Evolutionary conservation across 2,329 filamentous ascomycete genomes (phyloP), one percentile per base, ranked within the genome.

Genomic region (Westerdykella ornata): DNA sequence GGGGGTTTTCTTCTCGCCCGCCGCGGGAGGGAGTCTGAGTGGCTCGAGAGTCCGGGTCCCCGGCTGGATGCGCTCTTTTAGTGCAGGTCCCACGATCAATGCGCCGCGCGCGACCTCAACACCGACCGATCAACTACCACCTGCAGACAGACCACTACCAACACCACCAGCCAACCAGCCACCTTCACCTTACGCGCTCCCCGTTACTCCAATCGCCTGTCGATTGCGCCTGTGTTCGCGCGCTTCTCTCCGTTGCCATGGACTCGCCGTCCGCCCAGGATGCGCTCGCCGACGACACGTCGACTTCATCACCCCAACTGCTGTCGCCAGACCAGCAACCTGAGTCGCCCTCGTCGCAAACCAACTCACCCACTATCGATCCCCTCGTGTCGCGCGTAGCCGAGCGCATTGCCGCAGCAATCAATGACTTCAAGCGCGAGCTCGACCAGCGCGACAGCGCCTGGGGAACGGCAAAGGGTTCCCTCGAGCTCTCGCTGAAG

Each of bases 341-440:
- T n/a, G 13, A 41, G 18, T 49, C 44, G 29, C 47, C 47, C 19
- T 35, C 34, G n/a, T 26, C 46, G 18, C 37, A 43, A 15, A 37
- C 36, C 35, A 38, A 37, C 29, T 31, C 35, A 37, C 33, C 38
- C 33, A 43, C 38, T 32, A 45, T 44, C 37, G 47, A 54, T 40
- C 41, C 51, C 22, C 48, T 57, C 36, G 44, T 55, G 39, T 44
- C 48, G 36, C 41, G 47, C 38, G 48, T 52, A 18, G 52, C 52
- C 12, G 39, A 40, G 19, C 52, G 26, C 36, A 52, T 56, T 26
- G 46, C 50, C 28, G 44, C 47, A 40, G 57, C 55, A 45, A 57
- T 62, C 40, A 53, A 51, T 43, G 44, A 52, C 45, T 49, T 60
- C 41, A 53, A 53, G 42, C 53, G 52, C 41, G 39, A 53, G 28